Conservation (phyloP, 306 rosid genomes). For the Prunus fruticosa region DNA sequence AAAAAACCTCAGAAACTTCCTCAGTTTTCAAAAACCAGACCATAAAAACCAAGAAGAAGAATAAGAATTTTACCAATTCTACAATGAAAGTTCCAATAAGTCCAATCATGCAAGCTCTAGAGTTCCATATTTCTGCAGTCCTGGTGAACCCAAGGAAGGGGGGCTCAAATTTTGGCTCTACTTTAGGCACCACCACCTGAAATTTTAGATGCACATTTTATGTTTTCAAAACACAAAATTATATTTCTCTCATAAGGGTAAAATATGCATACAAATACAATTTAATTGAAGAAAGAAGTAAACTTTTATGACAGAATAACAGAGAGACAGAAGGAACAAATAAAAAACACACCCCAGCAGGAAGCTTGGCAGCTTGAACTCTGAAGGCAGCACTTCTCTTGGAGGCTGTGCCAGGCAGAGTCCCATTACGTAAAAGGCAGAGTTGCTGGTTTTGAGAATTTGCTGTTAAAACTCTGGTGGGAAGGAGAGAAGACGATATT, state of each 20-base stretch:
- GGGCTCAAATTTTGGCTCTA: conserved; percentile 60
- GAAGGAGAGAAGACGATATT: conserved; percentile 44
- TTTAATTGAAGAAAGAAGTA: not conserved
- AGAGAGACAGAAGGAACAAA: not conserved
- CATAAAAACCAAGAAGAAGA: not conserved
- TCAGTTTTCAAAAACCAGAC: not conserved
- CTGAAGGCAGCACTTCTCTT: conserved; percentile 34
- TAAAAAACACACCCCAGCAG: conserved; percentile 58
- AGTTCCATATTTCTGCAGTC: conserved; percentile 91
- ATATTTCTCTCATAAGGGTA: not conserved
- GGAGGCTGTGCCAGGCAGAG: not conserved
- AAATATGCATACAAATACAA: not conserved
- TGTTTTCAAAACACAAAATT: not conserved
- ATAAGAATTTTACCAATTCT: conserved; percentile 55
- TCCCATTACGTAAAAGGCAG: conserved; percentile 21
- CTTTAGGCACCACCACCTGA: conserved; percentile 83
- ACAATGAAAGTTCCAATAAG: conserved; percentile 73
- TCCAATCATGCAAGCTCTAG: conserved; percentile 97
- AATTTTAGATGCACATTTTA: conserved; percentile 19
- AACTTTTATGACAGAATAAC: too few species aligned
- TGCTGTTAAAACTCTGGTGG: conserved; percentile 23
- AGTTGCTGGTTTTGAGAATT: conserved; percentile 23
- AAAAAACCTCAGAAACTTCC: not conserved
- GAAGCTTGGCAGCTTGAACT: conserved; percentile 67
- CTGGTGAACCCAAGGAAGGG: conserved; percentile 87